These are phyloP conservation scores for Penicillium sp. DNA, from an alignment of 2,329 filamentous ascomycete species.

Conservation along the genomic window DNA sequence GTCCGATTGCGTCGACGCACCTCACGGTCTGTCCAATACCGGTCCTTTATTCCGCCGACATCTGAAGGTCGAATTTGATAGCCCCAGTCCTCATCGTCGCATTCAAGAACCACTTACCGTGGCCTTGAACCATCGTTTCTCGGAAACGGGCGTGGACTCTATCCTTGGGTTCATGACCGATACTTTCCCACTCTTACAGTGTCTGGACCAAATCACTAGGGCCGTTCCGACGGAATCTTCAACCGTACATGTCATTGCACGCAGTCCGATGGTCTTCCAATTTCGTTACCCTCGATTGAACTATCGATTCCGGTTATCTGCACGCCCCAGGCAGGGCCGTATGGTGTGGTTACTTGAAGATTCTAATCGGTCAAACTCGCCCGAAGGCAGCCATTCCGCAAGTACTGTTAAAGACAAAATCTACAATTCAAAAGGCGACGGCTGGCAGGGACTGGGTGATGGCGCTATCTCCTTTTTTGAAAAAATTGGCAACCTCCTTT, in stretches of 20 bases:
- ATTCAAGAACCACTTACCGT: conserved; percentile 41
- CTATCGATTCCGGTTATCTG: conserved; percentile 34
- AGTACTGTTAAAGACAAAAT: conserved; percentile 31
- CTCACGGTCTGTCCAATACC: conserved; percentile 20
- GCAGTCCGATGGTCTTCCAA: conserved; percentile 36
- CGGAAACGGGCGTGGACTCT: conserved; percentile 30
- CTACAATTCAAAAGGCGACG: conserved; percentile 37
- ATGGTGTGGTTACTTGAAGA: conserved; percentile 40
- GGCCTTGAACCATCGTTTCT: conserved; percentile 34
- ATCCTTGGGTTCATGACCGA: conserved; percentile 34
- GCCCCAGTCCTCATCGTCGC: conserved; percentile 40
- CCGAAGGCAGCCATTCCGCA: conserved; percentile 21
- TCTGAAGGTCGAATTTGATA: conserved; percentile 36
- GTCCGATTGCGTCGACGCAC: conserved; percentile 21
- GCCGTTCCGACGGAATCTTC: conserved; percentile 21
- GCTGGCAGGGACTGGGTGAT: conserved; percentile 42
- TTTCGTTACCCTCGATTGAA: conserved; percentile 37
- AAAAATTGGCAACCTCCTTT: conserved; percentile 35
- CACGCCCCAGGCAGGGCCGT: conserved; percentile 27
- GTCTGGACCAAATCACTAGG: conserved; percentile 37
- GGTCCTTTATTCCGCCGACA: conserved; percentile 29
- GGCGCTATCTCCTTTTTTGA: conserved; percentile 37
- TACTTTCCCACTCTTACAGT: conserved; percentile 40
- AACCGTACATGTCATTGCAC: conserved; percentile 35
- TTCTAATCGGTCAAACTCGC: conserved; percentile 15